Evolutionary conservation across 805 yeast genomes (phyloP), one percentile per base, ranked within the genome.

Genomic region (Dipodascus geniculatus): DNA sequence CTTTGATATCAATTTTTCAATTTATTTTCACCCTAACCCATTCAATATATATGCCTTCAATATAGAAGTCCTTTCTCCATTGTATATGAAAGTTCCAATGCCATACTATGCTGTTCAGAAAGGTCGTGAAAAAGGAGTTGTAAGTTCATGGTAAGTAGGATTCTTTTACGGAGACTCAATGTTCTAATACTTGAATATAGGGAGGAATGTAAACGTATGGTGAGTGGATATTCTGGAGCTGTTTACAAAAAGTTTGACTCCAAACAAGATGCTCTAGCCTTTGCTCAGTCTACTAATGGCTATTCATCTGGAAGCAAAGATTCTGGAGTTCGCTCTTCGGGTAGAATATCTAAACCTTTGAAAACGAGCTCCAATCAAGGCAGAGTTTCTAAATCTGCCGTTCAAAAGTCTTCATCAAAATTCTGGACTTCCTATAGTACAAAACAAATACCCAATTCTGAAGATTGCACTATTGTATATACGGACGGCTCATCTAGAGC

Each of bases 401-500:
- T 19, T 14, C 8, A 19, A 16, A 42, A 28, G 14, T 28, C 14
- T 14, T 22, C 16, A 23, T 8, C 11, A 9, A n/a, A 17, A 17
- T n/a, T 17, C 54, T 11, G 42, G 50, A 6, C 22, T 17, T 9
- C n/a, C 23, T 16, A 24, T n/a, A 16, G 3, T 52, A 42, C 17
- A 17, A 19, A 22, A 20, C 4, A 22, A 6, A 24, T 14, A 22
- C n/a, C 28, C 4, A 11, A 22, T n/a, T 3, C 3, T 6, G 23
- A 11, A 14, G 28, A 20, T 4, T 16, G 9, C 14, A 23, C 49
- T 20, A 14, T 47, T 3, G 50, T 87, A 0, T 89, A 78, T 61
- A 82, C 87, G 20, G 97, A 89, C 66, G 97, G 96, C 0, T 85
- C 95, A 0, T 73, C 82, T 0, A 69, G 81, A 8, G 75, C 78